Evolutionary conservation across 208 protist species (phyloP).

Genomic region (Leishmania martiniquensis): DNA sequence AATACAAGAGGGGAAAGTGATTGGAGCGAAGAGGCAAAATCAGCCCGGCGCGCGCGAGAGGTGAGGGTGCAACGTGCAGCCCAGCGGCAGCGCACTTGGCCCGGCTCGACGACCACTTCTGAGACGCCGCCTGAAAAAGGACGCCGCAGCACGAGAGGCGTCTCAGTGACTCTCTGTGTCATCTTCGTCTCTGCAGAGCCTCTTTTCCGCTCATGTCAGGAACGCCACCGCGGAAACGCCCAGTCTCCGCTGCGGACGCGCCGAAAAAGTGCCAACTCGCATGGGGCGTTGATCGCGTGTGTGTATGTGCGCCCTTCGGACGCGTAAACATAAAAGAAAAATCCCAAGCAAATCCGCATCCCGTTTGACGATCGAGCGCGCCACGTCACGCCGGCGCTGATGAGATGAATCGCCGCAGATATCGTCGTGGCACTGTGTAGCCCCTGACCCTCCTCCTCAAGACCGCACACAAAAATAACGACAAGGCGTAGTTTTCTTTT

Average conservation of each 20-base stretch:
- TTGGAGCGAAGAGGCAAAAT: background rate
- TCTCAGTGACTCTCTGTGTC: background rate
- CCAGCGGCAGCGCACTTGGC: background rate
- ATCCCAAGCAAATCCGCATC: background rate
- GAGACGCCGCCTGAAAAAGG: background rate
- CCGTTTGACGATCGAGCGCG: background rate
- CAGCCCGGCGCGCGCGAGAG: background rate
- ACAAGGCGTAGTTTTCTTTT: too few relatives aligned
- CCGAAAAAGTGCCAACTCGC: too few relatives aligned
- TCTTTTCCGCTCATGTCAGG: background rate
- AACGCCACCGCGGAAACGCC: background rate
- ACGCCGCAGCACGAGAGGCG: background rate
- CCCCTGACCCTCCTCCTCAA: too few relatives aligned
- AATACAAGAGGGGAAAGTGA: too few relatives aligned
- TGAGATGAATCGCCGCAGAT: too few relatives aligned
- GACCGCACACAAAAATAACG: too few relatives aligned
- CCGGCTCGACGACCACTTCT: background rate
- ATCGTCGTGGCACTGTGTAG: too few relatives aligned
- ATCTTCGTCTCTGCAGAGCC: background rate
- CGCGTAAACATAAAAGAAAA: background rate
- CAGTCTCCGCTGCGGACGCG: background rate
- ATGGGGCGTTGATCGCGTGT: background rate
- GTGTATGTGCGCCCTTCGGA: background rate
- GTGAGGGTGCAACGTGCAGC: too few relatives aligned
- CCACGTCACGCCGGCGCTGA: background rate